Evolutionary conservation across 371 early-diverging fungal genomes (phyloP).

Genomic region (Cokeromyces recurvatus): DNA sequence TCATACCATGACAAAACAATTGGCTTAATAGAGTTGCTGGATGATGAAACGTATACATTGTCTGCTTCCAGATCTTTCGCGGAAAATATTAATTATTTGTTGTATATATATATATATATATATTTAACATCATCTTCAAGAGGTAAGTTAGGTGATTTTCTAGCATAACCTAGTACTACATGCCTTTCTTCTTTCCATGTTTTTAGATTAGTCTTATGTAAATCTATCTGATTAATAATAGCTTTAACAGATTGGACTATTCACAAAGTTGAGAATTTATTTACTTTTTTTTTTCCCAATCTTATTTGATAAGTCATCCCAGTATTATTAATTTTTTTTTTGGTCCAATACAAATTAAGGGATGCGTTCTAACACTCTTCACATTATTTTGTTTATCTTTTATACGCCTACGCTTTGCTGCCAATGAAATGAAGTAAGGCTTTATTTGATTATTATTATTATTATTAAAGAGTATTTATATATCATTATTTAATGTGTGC

Average conservation of each 20-base stretch:
- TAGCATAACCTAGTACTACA: background rate
- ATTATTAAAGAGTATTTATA: too few relatives aligned
- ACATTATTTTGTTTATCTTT: background rate
- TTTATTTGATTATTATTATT: too few relatives aligned
- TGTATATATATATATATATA: background rate
- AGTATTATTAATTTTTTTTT: too few relatives aligned
- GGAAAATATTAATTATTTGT: background rate
- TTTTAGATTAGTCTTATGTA: background rate
- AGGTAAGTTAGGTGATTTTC: background rate
- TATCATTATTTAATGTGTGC: too few relatives aligned
- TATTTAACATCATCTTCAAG: background rate
- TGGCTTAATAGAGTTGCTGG: background rate
- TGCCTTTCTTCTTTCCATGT: background rate
- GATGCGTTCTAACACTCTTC: background rate
- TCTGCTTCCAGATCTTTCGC: background rate
- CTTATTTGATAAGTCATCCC: background rate
- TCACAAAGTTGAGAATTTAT: background rate
- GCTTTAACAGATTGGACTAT: background rate
- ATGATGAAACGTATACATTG: background rate
- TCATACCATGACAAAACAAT: background rate
- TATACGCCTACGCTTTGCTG: background rate
- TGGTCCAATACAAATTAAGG: background rate
- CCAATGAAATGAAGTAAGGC: background rate
- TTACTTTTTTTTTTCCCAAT: background rate
- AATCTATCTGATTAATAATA: background rate